Conservation (phyloP, 495 filamentous ascomycete species). For the Xylaria curta region DNA sequence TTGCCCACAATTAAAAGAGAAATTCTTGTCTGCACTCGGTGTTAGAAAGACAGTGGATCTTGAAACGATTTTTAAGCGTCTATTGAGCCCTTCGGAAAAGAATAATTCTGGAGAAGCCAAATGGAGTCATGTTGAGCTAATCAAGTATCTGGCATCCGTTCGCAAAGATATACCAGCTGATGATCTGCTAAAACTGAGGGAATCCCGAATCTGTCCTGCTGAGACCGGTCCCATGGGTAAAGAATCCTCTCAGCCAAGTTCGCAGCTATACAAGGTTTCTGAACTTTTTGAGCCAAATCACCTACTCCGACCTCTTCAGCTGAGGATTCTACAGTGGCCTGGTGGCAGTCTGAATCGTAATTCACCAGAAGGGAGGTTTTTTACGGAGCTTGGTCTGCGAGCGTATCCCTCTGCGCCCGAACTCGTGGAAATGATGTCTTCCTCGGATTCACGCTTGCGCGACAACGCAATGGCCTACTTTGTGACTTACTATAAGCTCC, state of each 20-base stretch:
- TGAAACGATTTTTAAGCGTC: slow-evolving; percentile 87
- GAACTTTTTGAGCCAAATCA: slow-evolving; percentile 88
- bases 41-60: slow-evolving; percentile 90
- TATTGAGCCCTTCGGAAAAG: slow-evolving; percentile 65
- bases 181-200: slow-evolving; percentile 79
- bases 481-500: slow-evolving; percentile 74
- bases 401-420: slow-evolving; percentile 71
- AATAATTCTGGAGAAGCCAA: slow-evolving; percentile 55
- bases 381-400: slow-evolving; percentile 72
- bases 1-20: slow-evolving; percentile 84
- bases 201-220: slow-evolving; percentile 80
- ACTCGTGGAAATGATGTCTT: slow-evolving; percentile 78
- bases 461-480: slow-evolving; percentile 81
- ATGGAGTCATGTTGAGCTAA: slow-evolving; percentile 93
- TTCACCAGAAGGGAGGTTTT: slow-evolving; percentile 75
- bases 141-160: slow-evolving; percentile 91
- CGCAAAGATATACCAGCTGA: slow-evolving; percentile 84
- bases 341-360: slow-evolving; percentile 64
- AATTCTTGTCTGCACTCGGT: slow-evolving; percentile 79
- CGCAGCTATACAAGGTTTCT: slow-evolving; percentile 74
- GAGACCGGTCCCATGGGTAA: slow-evolving; percentile 62
- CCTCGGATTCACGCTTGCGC: slow-evolving; percentile 61
- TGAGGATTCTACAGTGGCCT: slow-evolving; percentile 88
- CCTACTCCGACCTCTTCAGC: slow-evolving; percentile 65
- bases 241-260: slow-evolving; percentile 49